Base-by-base conservation (phyloP, 768 basidiomycete genomes). In the Lactarius akahatsu region DNA sequence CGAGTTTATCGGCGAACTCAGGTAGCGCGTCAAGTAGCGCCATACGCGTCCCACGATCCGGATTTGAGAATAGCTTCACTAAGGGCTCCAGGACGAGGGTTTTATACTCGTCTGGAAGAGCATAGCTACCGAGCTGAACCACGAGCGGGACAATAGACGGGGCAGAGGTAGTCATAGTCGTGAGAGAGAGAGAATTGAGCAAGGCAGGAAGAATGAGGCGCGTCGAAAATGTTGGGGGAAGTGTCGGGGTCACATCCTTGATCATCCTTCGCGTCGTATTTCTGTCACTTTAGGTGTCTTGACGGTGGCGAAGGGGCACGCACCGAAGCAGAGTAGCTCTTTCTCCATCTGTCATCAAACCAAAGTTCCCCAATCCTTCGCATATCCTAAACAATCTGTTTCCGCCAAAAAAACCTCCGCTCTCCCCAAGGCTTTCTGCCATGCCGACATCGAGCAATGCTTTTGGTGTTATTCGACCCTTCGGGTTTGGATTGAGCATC, bases 31-130 rank as follows among this genome's bases (percentile, higher is more conserved):
- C 95, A 18, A 98, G 82, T 57, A 99, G 78, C 6, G 94, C 96
- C 90, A 99, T 96, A 36, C 97, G 84, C 28, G 89, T 93, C 1
- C 94, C 95, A 55, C 97, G 85, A 76, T 99, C 97, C 0, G 95
- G 91, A 70, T 90, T 96, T 2, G 89, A 84, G 72, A 83, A 98
- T 43, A 98, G 81, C 75, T 89, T 92, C 52, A 94, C 82, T 2
- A 99, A 80, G 0, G 96, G 94, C 8, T 83, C 83, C 2, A 96
- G 76, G 18, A 98, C 86, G 5, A 84, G 72, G 43, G 81, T 82
- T 2, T 81, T 73, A 72, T 95, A 96, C 58, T 95, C 88, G 23
- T 86, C 83, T 1, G 86, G 82, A 0, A 90, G 77, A 0, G 91
- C 81, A 69, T 85, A 85, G 71, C 83, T 85, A 3, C 94, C 91